These are phyloP conservation scores for Massariosphaeria phaeospora DNA, from an alignment of 495 filamentous ascomycete genomes.

Conservation along the genomic window DNA sequence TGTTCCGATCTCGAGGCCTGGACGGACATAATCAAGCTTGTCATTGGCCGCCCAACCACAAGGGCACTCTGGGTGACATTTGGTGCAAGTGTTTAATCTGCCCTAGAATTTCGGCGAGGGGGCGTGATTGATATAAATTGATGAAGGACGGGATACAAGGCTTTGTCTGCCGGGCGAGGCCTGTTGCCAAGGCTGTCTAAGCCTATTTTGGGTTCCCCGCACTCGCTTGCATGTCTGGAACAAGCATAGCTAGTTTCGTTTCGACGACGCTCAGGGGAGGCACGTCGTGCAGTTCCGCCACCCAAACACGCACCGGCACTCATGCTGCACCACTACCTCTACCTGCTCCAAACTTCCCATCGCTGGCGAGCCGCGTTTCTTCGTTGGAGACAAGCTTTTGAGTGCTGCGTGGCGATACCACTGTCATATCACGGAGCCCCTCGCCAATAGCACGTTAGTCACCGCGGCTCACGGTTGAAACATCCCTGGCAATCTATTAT, in stretches of 20 bases:
- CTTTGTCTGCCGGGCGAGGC: conserved; percentile 10
- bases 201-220: conserved; percentile 5
- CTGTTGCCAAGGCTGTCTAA: conserved; percentile 16
- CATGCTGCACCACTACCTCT: conserved; percentile 10
- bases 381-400: too few species aligned
- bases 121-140: conserved; percentile 32
- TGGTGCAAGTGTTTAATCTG: conserved; percentile 21
- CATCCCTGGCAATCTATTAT: conserved; percentile 24
- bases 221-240: conserved; percentile 9
- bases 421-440: conserved; percentile 2
- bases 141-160: conserved; percentile 29
- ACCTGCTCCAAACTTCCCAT: conserved; percentile 28
- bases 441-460: conserved; percentile 6
- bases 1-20: conserved; percentile 22
- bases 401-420: background rate
- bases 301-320: conserved; percentile 8
- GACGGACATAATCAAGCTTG: conserved; percentile 9
- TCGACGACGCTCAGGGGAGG: background rate
- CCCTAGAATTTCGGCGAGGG: conserved; percentile 8
- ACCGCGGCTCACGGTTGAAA: conserved; percentile 14
- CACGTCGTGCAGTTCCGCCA: conserved; percentile 8
- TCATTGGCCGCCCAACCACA: conserved; percentile 19
- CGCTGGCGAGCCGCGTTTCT: conserved; percentile 2
- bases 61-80: conserved; percentile 23
- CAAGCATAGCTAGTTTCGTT: background rate